Evolutionary conservation across 2,329 filamentous ascomycete genomes (phyloP).

Genomic region (Chrysoporthe puriensis): DNA sequence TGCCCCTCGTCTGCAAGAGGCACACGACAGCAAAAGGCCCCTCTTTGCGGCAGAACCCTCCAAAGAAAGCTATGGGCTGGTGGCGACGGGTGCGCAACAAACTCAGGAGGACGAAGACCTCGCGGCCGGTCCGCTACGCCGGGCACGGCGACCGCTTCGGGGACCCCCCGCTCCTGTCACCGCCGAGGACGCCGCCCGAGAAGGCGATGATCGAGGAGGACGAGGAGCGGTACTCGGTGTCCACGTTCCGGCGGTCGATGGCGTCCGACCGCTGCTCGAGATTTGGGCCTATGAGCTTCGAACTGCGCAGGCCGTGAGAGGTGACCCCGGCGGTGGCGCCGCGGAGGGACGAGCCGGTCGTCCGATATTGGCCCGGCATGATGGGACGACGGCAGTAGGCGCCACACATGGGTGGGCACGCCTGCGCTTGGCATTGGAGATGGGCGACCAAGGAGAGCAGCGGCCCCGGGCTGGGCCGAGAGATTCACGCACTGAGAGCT

Average conservation of each 20-base stretch:
- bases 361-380: neutral
- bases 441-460: too few relatives aligned
- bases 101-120: slow-evolving; percentile 18
- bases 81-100: slow-evolving; percentile 25
- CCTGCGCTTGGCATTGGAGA: too few relatives aligned
- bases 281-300: slow-evolving; percentile 8
- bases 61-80: slow-evolving; percentile 14
- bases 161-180: slow-evolving; percentile 7
- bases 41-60: neutral
- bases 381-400: neutral
- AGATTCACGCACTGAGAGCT: too few relatives aligned
- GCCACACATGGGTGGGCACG: too few relatives aligned
- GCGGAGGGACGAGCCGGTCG: neutral
- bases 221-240: slow-evolving; percentile 16
- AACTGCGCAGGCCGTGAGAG: neutral
- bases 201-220: slow-evolving; percentile 21
- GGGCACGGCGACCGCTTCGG: slow-evolving; percentile 9
- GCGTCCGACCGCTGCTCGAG: slow-evolving; percentile 15
- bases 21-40: neutral
- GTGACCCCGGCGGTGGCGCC: neutral
- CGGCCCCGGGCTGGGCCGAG: too few relatives aligned
- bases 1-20: neutral
- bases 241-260: slow-evolving; percentile 16
- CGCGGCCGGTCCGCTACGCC: slow-evolving; percentile 12
- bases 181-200: slow-evolving; percentile 19